Conservation (phyloP, 2,329 filamentous ascomycete species). For the Xylariaceae sp. region DNA sequence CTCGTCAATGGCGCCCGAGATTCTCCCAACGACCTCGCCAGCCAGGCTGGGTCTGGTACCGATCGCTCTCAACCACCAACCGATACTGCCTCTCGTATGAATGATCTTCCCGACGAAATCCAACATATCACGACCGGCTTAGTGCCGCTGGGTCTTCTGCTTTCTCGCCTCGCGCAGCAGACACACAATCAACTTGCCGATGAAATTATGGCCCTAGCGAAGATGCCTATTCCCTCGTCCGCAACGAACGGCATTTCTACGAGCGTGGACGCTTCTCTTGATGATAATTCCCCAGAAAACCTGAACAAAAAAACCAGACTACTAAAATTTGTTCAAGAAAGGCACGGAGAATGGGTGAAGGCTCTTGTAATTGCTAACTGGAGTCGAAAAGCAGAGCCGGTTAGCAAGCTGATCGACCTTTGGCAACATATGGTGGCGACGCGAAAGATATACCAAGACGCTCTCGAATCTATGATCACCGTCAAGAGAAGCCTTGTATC, state of each 20-base stretch:
- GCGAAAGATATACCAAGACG: conserved; percentile 53
- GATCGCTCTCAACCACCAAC: conserved; percentile 17
- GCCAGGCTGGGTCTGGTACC: conserved; percentile 19
- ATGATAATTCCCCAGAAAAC: conserved; percentile 60
- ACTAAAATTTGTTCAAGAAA: conserved; percentile 70
- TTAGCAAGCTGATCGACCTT: conserved; percentile 84
- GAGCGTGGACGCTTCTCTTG: conserved; percentile 34
- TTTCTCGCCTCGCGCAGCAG: conserved; percentile 74
- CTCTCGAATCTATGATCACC: conserved; percentile 59
- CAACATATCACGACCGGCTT: conserved; percentile 70
- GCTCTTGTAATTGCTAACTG: conserved; percentile 85
- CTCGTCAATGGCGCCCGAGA: conserved; percentile 27
- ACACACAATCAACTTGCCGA: conserved; percentile 74
- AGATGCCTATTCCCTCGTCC: conserved; percentile 54
- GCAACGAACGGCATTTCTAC: conserved; percentile 48
- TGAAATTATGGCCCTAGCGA: conserved; percentile 63
- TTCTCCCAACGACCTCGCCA: conserved; percentile 20
- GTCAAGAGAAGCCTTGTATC: conserved; percentile 67
- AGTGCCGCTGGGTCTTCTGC: conserved; percentile 66
- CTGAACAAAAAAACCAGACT: conserved; percentile 69
- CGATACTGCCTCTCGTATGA: conserved; percentile 39
- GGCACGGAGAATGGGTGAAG: conserved; percentile 88
- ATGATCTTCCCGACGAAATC: conserved; percentile 56
- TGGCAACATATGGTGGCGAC: conserved; percentile 66
- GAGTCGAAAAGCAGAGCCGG: conserved; percentile 71